Evolutionary conservation across 2,329 filamentous ascomycete genomes (phyloP).

Genomic region (Daldinia sp.): DNA sequence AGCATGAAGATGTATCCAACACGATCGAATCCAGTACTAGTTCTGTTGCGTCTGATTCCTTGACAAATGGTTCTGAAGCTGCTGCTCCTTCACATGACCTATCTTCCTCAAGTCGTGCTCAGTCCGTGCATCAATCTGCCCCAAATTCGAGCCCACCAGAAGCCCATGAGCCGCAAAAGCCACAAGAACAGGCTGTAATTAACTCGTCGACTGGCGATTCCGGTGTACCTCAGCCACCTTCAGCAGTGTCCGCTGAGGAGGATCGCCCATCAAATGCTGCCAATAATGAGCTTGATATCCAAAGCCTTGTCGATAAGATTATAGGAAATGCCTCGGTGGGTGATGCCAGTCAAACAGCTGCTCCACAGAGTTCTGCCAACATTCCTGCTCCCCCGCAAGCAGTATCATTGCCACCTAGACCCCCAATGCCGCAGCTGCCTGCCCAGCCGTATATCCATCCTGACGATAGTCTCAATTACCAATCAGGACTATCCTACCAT

Average conservation of each 20-base stretch:
- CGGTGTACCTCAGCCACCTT: constrained; percentile 24
- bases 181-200: constrained; percentile 42
- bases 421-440: constrained; percentile 56
- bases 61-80: constrained; percentile 36
- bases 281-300: constrained; percentile 46
- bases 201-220: constrained; percentile 18
- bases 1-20: constrained; percentile 60
- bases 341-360: constrained; percentile 49
- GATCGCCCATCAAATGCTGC: constrained; percentile 28
- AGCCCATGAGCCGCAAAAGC: constrained; percentile 46
- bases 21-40: constrained; percentile 44
- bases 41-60: constrained; percentile 39
- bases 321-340: constrained; percentile 45
- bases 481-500: constrained; percentile 49
- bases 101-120: constrained; percentile 29
- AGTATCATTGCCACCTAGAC: constrained; percentile 62
- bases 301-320: constrained; percentile 48
- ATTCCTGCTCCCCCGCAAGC: constrained; percentile 47
- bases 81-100: constrained; percentile 38
- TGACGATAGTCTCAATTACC: constrained; percentile 48
- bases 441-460: constrained; percentile 53
- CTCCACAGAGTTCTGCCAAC: constrained; percentile 44
- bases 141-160: constrained; percentile 45
- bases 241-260: constrained; percentile 27
- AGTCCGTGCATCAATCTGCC: constrained; percentile 48